Conservation (phyloP, 306 rosid genomes). For the Myrica gale region DNA sequence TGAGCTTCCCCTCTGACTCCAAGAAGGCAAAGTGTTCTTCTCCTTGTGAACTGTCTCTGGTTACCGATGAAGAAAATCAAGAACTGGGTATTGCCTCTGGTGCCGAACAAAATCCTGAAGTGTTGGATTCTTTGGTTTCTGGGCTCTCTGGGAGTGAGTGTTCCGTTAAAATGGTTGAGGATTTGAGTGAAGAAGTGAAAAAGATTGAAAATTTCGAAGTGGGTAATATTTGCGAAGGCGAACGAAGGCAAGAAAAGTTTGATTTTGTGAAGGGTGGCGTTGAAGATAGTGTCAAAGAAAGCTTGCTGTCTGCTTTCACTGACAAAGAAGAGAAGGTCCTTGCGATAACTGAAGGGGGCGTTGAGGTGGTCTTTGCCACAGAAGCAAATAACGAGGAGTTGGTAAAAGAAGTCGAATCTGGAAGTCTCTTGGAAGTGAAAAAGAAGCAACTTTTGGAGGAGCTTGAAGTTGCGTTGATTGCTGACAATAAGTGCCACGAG, state of each 20-base stretch:
- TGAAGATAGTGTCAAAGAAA: conserved; percentile 10
- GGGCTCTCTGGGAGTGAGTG: conserved; percentile 15
- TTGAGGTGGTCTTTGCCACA: neutral
- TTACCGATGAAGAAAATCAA: conserved; percentile 13
- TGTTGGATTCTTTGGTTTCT: conserved; percentile 16
- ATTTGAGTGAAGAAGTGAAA: neutral
- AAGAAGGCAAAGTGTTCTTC: conserved; percentile 2
- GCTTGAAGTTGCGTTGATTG: conserved; percentile 50
- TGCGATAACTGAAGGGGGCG: conserved; percentile 1
- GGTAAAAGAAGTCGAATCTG: conserved; percentile 25
- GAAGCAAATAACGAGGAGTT: neutral
- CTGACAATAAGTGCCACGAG: conserved; percentile 26
- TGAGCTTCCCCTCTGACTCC: neutral
- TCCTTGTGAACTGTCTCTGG: conserved; percentile 4
- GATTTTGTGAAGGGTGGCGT: conserved; percentile 20
- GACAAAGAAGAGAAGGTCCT: conserved; percentile 8
- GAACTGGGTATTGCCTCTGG: conserved; percentile 2
- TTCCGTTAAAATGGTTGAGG: neutral
- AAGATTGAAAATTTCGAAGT: conserved; percentile 7
- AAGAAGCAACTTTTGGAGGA: conserved; percentile 57
- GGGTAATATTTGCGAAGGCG: conserved; percentile 6
- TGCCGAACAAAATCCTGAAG: conserved; percentile 3
- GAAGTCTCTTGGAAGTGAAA: conserved; percentile 36
- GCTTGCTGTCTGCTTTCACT: conserved; percentile 4
- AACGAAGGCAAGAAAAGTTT: neutral